Conservation (phyloP, 192 early-diverging fungal species). For the Entomortierella lignicola region DNA sequence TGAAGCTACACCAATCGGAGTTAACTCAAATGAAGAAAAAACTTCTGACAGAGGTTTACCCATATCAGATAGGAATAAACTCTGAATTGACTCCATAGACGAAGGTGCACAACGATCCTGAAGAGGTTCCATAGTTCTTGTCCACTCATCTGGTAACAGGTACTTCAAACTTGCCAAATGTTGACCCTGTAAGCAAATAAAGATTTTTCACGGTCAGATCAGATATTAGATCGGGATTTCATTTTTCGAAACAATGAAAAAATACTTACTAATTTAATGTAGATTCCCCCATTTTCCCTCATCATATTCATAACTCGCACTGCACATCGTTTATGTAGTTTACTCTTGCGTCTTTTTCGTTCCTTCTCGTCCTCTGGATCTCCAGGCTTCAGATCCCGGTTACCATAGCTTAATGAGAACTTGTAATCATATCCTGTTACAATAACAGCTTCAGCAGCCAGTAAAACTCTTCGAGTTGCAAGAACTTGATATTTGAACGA, state of each 20-base stretch:
- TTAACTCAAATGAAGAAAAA: constrained; percentile 81
- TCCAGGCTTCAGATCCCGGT: constrained; percentile 13
- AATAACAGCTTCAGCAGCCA: constrained; percentile 33
- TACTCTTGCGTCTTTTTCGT: constrained; percentile 7
- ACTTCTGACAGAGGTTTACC: constrained; percentile 70
- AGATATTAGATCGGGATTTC: background rate
- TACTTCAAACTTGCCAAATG: constrained; percentile 60
- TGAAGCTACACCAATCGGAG: constrained; percentile 90
- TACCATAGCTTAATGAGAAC: constrained; percentile 32
- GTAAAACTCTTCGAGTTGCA: constrained; percentile 1
- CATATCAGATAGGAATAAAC: constrained; percentile 75
- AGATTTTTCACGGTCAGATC: no score
- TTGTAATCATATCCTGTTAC: constrained; percentile 44
- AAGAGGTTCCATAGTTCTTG: constrained; percentile 79
- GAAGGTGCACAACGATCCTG: constrained; percentile 86
- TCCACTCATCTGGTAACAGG: constrained; percentile 91
- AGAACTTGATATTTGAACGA: constrained; percentile 16
- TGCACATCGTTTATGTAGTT: constrained; percentile 29
- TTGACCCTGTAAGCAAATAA: constrained; percentile 34
- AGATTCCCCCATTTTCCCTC: constrained; percentile 38
- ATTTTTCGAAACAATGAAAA: background rate
- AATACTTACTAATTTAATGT: constrained; percentile 33
- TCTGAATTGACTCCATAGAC: constrained; percentile 74
- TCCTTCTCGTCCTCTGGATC: constrained; percentile 34
- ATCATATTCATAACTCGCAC: constrained; percentile 31